Evolutionary conservation across 2,329 filamentous ascomycete genomes (phyloP).

Genomic region (Nemania abortiva): DNA sequence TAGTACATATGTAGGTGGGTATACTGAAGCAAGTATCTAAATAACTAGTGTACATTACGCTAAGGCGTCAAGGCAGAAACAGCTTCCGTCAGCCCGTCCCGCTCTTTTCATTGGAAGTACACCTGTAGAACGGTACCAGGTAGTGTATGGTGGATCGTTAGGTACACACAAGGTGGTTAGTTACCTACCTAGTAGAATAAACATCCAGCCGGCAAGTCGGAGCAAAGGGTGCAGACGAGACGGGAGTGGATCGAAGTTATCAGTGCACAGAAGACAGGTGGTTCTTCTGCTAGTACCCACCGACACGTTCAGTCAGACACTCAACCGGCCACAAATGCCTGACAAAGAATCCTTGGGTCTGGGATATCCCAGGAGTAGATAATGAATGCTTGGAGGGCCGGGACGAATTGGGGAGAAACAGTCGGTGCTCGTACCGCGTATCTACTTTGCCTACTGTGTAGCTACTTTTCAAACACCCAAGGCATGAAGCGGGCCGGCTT

Average conservation of each 20-base stretch:
- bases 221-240: slow-evolving; percentile 6
- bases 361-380: not conserved
- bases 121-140: not conserved
- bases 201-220: slow-evolving; percentile 23
- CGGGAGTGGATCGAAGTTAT: slow-evolving; percentile 1
- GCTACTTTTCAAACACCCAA: not conserved
- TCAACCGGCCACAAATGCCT: not conserved
- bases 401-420: not conserved
- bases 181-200: slow-evolving; percentile 3
- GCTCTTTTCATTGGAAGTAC: not conserved
- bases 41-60: not conserved
- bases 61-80: slow-evolving; percentile 31
- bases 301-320: not conserved
- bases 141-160: too few species aligned
- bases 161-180: too few species aligned
- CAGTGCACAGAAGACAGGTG: not conserved
- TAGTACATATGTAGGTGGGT: too few species aligned
- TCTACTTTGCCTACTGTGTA: not conserved
- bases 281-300: not conserved
- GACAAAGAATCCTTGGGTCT: not conserved
- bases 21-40: not conserved
- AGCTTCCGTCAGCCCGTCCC: slow-evolving; percentile 30
- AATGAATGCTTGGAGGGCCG: not conserved
- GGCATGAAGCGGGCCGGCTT: not conserved
- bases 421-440: not conserved